Evolutionary conservation across 2,329 filamentous ascomycete genomes (phyloP).

Genomic region (Fusarium coicis): DNA sequence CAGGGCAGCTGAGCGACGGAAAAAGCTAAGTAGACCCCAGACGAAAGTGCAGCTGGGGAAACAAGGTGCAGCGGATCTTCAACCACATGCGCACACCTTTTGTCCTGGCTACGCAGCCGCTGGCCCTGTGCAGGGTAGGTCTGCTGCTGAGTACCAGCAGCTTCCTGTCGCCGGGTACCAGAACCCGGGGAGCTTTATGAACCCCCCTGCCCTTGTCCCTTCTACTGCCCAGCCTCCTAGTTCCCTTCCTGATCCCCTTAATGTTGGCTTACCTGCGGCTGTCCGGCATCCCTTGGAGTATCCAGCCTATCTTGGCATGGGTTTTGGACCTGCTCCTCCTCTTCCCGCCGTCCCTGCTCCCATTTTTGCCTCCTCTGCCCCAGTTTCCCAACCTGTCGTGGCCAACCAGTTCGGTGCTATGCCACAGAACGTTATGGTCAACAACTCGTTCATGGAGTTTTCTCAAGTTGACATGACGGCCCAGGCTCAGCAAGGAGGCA

Average conservation of each 20-base stretch:
- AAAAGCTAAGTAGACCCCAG: too few species aligned
- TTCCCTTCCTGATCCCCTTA: neutral
- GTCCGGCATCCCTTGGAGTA: too few species aligned
- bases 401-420: neutral
- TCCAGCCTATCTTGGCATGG: neutral
- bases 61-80: neutral
- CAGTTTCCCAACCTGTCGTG: neutral
- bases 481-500: neutral
- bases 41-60: too few species aligned
- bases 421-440: neutral
- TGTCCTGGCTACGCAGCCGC: neutral
- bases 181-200: too few species aligned
- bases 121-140: neutral
- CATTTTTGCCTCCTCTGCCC: neutral
- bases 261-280: neutral
- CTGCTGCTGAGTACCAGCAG: accelerated
- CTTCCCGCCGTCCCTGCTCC: neutral
- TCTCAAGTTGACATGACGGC: neutral
- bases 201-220: neutral
- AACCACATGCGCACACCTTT: too few species aligned
- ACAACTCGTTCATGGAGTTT: accelerated
- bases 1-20: neutral
- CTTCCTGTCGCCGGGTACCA: neutral
- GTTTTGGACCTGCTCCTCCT: accelerated
- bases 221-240: neutral